phyloP scores from a whole-genome alignment of 2,329 filamentous ascomycete species.

The Beauveria australis region DNA sequence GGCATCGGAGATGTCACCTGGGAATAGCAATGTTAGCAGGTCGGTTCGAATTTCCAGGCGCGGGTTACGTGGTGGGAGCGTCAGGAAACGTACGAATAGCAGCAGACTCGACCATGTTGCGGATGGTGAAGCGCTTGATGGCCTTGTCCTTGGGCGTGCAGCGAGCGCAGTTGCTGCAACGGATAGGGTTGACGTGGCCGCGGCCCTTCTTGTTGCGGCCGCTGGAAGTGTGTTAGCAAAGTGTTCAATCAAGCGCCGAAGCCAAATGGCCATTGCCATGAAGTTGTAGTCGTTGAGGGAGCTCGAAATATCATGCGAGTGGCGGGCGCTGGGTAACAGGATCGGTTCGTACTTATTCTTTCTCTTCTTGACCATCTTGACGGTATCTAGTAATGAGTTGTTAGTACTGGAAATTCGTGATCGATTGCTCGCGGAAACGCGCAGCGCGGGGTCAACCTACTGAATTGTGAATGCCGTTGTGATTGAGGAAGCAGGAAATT shows the following conservation, averaged over 20 bases:
- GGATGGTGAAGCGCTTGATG: constrained; percentile 99
- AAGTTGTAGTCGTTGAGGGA: background rate
- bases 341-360: constrained; percentile 51
- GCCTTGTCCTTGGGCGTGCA: constrained; percentile 99
- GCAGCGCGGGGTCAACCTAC: constrained; percentile 13
- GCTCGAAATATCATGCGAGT: background rate
- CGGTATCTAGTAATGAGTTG: constrained; percentile 39
- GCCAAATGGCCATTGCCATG: background rate
- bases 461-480: constrained; percentile 11
- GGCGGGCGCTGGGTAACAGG: constrained; percentile 8
- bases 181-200: constrained; percentile 99
- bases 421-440: constrained; percentile 5
- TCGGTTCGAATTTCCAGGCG: background rate
- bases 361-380: constrained; percentile 66
- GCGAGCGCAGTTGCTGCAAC: constrained; percentile 64
- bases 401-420: constrained; percentile 21
- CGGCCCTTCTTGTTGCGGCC: constrained; percentile 99
- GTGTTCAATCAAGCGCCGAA: background rate
- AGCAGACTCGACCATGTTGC: constrained; percentile 99
- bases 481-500: constrained; percentile 12
- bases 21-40: constrained; percentile 12
- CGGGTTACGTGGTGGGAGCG: background rate
- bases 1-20: constrained; percentile 99
- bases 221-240: constrained; percentile 39
- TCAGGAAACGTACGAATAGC: constrained; percentile 78